These are phyloP conservation scores for Tulasnella sp. DNA, from an alignment of 768 basidiomycete species.

Conservation along the genomic window DNA sequence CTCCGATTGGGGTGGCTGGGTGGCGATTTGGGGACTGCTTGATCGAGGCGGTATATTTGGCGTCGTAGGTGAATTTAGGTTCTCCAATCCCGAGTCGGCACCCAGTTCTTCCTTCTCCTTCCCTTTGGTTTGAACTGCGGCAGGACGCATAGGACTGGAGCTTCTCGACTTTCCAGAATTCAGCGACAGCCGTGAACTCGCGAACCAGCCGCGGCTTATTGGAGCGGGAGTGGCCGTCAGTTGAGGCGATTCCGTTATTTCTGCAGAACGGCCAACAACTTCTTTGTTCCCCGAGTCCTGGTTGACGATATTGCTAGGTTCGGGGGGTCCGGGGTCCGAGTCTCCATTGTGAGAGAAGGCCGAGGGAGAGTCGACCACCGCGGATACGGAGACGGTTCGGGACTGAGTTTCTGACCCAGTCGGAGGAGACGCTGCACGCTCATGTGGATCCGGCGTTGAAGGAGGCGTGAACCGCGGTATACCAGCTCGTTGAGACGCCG, in stretches of 20 bases:
- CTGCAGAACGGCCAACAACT: background rate
- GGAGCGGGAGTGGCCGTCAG: background rate
- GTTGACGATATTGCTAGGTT: background rate
- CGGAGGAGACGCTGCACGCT: background rate
- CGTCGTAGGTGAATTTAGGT: background rate
- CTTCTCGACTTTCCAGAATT: background rate
- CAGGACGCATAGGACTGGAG: background rate
- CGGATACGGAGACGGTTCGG: background rate
- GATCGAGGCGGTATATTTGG: background rate
- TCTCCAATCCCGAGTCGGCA: background rate
- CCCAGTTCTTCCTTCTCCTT: background rate
- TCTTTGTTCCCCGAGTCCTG: background rate
- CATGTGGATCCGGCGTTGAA: background rate
- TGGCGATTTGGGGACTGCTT: background rate
- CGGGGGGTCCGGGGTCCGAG: background rate
- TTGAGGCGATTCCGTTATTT: background rate
- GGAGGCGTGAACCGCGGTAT: constrained; percentile 3
- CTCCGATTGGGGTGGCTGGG: background rate
- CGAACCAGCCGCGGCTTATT: constrained; percentile 1
- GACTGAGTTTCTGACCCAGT: background rate
- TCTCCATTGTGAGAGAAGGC: background rate
- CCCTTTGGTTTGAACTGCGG: background rate
- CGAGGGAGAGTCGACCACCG: background rate
- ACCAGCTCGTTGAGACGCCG: background rate
- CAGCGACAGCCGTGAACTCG: background rate